phyloP scores from a whole-genome alignment of 83 land plant genomes.

The Thuja plicata region DNA sequence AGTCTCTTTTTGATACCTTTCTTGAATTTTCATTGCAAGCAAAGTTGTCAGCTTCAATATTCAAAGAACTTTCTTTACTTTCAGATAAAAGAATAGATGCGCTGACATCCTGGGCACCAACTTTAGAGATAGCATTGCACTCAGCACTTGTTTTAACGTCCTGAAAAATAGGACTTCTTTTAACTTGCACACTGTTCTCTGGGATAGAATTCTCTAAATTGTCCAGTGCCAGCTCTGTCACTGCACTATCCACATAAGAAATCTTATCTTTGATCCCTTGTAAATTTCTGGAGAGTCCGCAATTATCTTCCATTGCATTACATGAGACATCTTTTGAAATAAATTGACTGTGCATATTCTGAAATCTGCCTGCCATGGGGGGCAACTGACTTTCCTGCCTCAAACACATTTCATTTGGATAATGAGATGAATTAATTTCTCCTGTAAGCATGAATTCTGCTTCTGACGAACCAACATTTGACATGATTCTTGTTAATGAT shows the following conservation, averaged over 20 bases:
- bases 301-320: background rate
- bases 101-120: background rate
- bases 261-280: background rate
- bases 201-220: background rate
- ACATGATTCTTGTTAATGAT: background rate
- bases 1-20: background rate
- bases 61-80: background rate
- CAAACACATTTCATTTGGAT: slow-evolving; percentile 1
- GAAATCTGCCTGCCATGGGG: background rate
- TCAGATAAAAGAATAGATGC: background rate
- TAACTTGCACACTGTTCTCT: background rate
- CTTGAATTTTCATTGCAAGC: background rate
- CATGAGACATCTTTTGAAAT: background rate
- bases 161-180: background rate
- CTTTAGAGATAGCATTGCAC: background rate
- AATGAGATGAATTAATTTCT: background rate
- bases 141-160: background rate
- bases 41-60: background rate
- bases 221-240: background rate
- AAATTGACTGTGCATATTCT: background rate
- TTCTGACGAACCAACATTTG: background rate
- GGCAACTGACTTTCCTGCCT: background rate
- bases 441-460: background rate
- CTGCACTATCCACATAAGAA: background rate
- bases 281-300: background rate